phyloP scores from a whole-genome alignment of 2,329 filamentous ascomycete species.

The Fusarium begoniae region DNA sequence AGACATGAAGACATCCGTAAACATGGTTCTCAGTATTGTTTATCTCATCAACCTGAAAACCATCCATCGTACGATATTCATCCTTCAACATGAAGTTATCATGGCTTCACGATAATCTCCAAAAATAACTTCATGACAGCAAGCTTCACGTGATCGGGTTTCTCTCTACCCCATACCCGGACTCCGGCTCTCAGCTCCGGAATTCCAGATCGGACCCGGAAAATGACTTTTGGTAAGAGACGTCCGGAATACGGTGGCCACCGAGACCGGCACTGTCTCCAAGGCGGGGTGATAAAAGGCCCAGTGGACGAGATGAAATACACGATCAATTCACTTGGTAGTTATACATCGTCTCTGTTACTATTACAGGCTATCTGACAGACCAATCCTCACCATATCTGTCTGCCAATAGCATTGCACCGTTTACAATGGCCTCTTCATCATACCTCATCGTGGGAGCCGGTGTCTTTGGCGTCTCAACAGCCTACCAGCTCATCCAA shows the following conservation, averaged over 20 bases:
- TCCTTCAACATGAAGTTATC: slow-evolving; percentile 3
- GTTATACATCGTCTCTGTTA: not conserved
- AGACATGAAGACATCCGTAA: not conserved
- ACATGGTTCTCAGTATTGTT: not conserved
- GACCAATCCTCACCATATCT: not conserved
- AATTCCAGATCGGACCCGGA: slow-evolving; percentile 29
- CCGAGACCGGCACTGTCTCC: slow-evolving; percentile 30
- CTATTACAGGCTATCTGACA: slow-evolving; percentile 9
- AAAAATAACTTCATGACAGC: not conserved
- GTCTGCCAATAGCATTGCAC: slow-evolving; percentile 14
- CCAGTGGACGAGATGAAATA: slow-evolving; percentile 14
- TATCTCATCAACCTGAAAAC: not conserved
- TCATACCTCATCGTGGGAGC: slow-evolving; percentile 70
- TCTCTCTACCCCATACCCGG: slow-evolving; percentile 3
- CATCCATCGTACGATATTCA: not conserved
- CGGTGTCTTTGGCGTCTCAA: slow-evolving; percentile 72
- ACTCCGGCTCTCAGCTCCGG: slow-evolving; percentile 24
- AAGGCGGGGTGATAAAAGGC: slow-evolving; percentile 33
- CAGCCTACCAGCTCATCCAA: slow-evolving; percentile 69
- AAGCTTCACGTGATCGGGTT: slow-evolving; percentile 24
- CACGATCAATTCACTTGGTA: not conserved
- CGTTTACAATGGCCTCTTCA: slow-evolving; percentile 33
- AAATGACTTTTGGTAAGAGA: slow-evolving; percentile 22
- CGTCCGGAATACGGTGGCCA: slow-evolving; percentile 25
- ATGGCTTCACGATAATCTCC: not conserved